phyloP scores from a whole-genome alignment of 371 early-diverging fungal genomes.

The Lichtheimia ornata region DNA sequence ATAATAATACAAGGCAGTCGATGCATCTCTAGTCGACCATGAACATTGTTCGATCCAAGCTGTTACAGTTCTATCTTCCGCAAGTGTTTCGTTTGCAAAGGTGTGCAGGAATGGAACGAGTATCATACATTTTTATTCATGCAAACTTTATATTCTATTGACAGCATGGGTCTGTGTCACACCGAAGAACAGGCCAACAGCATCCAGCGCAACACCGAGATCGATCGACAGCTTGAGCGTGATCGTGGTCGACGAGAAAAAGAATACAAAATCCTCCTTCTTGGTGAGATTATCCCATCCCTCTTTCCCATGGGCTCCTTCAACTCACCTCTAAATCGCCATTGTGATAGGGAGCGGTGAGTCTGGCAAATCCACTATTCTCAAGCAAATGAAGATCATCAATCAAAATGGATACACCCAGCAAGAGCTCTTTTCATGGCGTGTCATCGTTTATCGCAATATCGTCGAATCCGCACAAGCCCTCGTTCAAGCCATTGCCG shows the following conservation, averaged over 20 bases:
- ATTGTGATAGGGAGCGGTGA: conserved; percentile 72
- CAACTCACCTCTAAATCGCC: too few species aligned
- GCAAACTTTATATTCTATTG: conserved; percentile 1
- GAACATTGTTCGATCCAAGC: conserved; percentile 20
- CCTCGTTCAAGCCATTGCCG: conserved; percentile 59
- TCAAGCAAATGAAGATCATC: conserved; percentile 91
- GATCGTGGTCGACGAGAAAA: conserved; percentile 58
- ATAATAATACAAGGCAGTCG: conserved; percentile 4
- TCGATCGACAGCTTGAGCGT: conserved; percentile 63
- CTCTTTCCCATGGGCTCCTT: not conserved
- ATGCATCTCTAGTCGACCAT: conserved; percentile 7
- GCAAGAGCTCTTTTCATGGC: conserved; percentile 71
- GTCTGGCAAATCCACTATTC: conserved; percentile 85
- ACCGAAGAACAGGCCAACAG: conserved; percentile 55
- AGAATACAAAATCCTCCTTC: conserved; percentile 64
- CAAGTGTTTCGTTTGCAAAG: conserved; percentile 25
- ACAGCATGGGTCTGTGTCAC: conserved; percentile 61
- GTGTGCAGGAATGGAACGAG: not conserved
- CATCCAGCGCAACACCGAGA: conserved; percentile 51
- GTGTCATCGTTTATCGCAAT: conserved; percentile 75
- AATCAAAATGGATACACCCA: conserved; percentile 83
- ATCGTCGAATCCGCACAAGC: conserved; percentile 68
- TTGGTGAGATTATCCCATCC: conserved; percentile 42
- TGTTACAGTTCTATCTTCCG: conserved; percentile 20
- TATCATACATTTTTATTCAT: conserved; percentile 2